Evolutionary conservation across 345 rosid genomes (phyloP).

Genomic region (Eucalyptus cladocalyx): DNA sequence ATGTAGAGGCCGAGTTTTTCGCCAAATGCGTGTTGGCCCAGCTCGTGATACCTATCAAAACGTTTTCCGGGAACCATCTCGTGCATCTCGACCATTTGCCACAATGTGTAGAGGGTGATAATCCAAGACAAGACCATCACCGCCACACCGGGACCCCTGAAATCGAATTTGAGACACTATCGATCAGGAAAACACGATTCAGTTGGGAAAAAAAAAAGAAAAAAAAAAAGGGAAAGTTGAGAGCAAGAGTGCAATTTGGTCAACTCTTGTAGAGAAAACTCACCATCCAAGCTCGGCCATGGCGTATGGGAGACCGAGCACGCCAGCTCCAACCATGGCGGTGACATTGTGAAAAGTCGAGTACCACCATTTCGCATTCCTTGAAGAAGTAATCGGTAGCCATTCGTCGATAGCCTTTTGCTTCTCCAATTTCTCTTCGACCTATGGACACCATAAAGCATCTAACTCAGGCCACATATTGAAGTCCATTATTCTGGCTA

Average conservation of each 20-base stretch:
- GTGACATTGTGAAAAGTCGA: slow-evolving; percentile 87
- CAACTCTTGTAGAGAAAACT: background rate
- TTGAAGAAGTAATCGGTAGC: slow-evolving; percentile 67
- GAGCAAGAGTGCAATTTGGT: background rate
- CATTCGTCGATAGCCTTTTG: slow-evolving; percentile 62
- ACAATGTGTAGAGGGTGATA: slow-evolving; percentile 61
- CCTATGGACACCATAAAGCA: background rate
- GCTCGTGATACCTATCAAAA: slow-evolving; percentile 70
- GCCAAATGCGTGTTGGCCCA: slow-evolving; percentile 78
- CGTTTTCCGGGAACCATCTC: slow-evolving; percentile 76
- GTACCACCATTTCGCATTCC: slow-evolving; percentile 92
- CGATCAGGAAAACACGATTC: background rate
- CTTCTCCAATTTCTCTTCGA: slow-evolving; percentile 14
- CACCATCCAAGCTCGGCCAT: slow-evolving; percentile 82
- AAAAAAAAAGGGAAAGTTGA: background rate
- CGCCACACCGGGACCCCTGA: slow-evolving; percentile 75
- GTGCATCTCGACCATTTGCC: slow-evolving; percentile 96
- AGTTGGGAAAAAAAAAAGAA: background rate
- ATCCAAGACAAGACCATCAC: slow-evolving; percentile 56
- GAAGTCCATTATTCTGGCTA: background rate
- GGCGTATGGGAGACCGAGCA: slow-evolving; percentile 75
- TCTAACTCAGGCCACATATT: background rate
- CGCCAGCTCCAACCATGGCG: slow-evolving; percentile 91
- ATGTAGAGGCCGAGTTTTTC: slow-evolving; percentile 72
- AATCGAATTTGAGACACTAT: background rate